A percentile compares a stretch with the other conserved stretches of the same genome.
Evolutionary conservation across 116 monocot species (phyloP).

Genomic region (Thalassia testudinum): DNA sequence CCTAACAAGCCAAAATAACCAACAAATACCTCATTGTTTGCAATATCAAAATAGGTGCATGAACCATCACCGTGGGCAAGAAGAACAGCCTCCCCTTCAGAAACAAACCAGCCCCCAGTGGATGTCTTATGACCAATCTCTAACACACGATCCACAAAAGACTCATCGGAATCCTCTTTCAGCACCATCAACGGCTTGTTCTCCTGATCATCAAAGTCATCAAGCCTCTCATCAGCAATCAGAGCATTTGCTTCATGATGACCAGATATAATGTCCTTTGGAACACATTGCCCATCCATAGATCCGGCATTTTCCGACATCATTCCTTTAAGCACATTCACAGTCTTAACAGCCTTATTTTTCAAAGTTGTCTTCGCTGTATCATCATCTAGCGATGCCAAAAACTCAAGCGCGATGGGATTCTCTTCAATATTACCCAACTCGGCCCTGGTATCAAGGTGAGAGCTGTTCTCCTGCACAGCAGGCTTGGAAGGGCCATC

Average conservation of each 20-base stretch:
- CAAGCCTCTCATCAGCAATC: slow-evolving; percentile 34
- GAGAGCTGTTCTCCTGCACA: background rate
- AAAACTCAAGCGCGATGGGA: slow-evolving; percentile 48
- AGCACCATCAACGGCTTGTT: slow-evolving; percentile 21
- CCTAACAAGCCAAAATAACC: too few species aligned
- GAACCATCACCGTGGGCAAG: slow-evolving; percentile 67
- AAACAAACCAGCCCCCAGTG: slow-evolving; percentile 89
- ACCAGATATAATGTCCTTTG: slow-evolving; percentile 3
- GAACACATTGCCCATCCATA: background rate
- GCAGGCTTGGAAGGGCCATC: background rate
- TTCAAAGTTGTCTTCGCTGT: slow-evolving; percentile 3
- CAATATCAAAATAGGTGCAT: slow-evolving; percentile 71
- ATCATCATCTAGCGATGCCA: slow-evolving; percentile 40
- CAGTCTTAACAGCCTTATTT: background rate
- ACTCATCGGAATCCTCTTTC: slow-evolving; percentile 30
- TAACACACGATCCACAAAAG: slow-evolving; percentile 14
- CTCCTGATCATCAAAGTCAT: slow-evolving; percentile 48
- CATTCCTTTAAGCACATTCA: slow-evolving; percentile 4
- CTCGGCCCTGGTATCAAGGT: background rate
- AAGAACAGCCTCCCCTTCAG: slow-evolving; percentile 87
- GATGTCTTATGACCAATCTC: slow-evolving; percentile 49
- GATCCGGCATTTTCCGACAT: slow-evolving; percentile 5
- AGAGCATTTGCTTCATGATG: slow-evolving; percentile 3
- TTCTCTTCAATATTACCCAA: slow-evolving; percentile 35
- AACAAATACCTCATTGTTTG: slow-evolving; percentile 56